Conservation (phyloP, 116 monocot genomes). For the Zostera marina region DNA sequence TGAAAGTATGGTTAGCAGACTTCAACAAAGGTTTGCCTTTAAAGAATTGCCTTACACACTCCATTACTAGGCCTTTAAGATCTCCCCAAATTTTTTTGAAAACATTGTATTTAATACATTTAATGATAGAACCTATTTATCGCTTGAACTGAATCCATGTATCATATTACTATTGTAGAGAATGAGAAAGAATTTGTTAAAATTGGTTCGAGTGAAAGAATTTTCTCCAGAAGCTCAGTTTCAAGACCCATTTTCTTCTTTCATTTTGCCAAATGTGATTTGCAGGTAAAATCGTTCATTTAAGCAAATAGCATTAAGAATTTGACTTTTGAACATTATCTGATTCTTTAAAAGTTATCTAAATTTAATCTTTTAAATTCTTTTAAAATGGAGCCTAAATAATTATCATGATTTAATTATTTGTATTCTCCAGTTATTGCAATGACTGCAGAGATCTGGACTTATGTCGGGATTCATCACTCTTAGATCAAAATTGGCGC, state of each 20-base stretch:
- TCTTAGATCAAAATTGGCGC: constrained; percentile 54
- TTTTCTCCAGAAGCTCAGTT: constrained; percentile 92
- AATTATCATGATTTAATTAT: not conserved
- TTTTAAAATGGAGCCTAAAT: not conserved
- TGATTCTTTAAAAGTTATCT: no score
- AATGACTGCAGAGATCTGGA: constrained; percentile 94
- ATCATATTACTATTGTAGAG: constrained; percentile 24
- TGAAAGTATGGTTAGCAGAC: no score
- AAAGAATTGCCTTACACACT: no score
- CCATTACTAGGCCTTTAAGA: no score
- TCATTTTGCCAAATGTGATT: constrained; percentile 79
- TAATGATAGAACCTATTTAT: no score
- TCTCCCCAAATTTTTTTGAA: no score
- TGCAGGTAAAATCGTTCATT: constrained; percentile 41
- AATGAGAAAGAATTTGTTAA: constrained; percentile 89
- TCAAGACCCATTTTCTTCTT: constrained; percentile 34
- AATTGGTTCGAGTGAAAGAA: constrained; percentile 75
- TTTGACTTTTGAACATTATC: no score
- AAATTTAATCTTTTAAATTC: not conserved
- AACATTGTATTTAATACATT: no score
- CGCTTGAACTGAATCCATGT: no score
- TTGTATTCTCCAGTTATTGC: constrained; percentile 48
- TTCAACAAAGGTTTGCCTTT: no score
- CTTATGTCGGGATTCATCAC: constrained; percentile 38
- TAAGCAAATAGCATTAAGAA: no score